These are phyloP conservation scores for Pythium dissotocum DNA, from an alignment of 352 stramenopile species.

Conservation along the genomic window DNA sequence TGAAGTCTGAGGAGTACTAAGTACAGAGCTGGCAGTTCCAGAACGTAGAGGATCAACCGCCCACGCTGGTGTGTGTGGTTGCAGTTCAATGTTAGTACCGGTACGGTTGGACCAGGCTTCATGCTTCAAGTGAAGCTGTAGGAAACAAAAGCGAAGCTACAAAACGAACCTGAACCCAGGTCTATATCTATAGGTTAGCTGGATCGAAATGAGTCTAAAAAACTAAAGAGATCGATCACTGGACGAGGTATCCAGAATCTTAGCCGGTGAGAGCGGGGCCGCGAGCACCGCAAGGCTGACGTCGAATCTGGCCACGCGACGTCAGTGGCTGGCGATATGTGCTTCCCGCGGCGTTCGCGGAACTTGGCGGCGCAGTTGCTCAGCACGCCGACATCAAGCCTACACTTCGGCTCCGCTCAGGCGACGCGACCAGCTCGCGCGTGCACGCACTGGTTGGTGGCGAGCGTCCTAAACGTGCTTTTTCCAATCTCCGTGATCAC, in stretches of 20 bases:
- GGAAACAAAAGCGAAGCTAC: no score
- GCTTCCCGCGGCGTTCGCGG: not conserved
- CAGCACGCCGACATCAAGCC: no score
- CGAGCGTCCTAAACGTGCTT: not conserved
- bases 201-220: not conserved
- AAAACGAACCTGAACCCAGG: not conserved
- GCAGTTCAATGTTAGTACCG: no score
- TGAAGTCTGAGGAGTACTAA: constrained; percentile 2
- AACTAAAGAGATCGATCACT: not conserved
- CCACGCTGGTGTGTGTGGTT: no score
- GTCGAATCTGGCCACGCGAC: not conserved
- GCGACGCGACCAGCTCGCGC: not conserved
- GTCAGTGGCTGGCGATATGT: not conserved
- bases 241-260: not conserved
- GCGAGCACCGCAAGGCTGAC: not conserved
- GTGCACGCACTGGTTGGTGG: not conserved
- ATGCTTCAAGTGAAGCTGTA: not conserved
- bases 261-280: not conserved
- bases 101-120: no score
- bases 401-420: not conserved
- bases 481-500: not conserved
- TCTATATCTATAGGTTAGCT: not conserved
- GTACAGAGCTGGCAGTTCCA: constrained; percentile 16
- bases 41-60: not conserved
- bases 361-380: not conserved